Evolutionary conservation across 2,329 filamentous ascomycete species (phyloP), one percentile per base, ranked within the genome.

Genomic region (Botrytis elliptica): DNA sequence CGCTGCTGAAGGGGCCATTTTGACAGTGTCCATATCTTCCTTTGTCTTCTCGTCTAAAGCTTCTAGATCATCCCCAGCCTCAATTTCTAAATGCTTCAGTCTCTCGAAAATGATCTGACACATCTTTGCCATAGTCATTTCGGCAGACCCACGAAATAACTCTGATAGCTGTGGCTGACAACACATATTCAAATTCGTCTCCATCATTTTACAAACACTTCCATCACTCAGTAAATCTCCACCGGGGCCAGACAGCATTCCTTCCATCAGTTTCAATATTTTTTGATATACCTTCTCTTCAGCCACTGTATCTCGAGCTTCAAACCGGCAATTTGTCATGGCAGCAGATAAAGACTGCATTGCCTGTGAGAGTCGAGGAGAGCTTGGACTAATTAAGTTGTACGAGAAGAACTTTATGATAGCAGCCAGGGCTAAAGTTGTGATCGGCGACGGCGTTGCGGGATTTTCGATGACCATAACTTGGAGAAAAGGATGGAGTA

Each of bases 201-300:
- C 96, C 95, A 99, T 98, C 94, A 99, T 98, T 82, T 98, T 94
- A 81, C 97, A 99, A 18, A 99, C 94, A 81, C 95, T 98, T 84
- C 98, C 95, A 79, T 99, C 96, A 74, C 95, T 97, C n/a, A 99
- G 85, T 18, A 98, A 89, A 77, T 97, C 92, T 55, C 96, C 96
- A 44, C 95, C 94, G 0, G 95, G 93, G 0, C 96, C 93, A 25
- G 95, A 97, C 79, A 99, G 91, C 92, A 99, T 98, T 80, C 94
- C 93, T 83, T 99, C 96, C 96, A 99, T 99, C 65, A 99, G 88
- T 81, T 97, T 96, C 74, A 99, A 84, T 79, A 99, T 98, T 84
- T 97, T 92, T 73, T 98, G 85, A 72, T 98, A 87, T 22, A 99
- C 97, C 71, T 98, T 94, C 83, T 99, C 96, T 80, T 98, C 96